Conservation (phyloP, 2,329 filamentous ascomycete genomes). For the Ceratocystis lukuohia region DNA sequence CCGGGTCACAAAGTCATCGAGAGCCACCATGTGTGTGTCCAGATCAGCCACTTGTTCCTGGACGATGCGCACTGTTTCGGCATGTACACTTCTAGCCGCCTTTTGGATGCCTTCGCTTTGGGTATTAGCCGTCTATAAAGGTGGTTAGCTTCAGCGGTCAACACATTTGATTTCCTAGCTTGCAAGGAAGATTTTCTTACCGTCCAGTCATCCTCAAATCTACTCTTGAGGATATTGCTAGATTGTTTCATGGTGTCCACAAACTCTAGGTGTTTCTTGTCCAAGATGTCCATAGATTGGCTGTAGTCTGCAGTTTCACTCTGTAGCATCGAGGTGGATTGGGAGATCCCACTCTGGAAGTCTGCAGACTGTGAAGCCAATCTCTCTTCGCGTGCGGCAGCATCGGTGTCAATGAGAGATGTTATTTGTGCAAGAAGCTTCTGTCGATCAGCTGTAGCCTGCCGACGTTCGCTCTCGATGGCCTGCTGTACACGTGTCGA, state of each 20-base stretch:
- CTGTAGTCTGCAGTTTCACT: conserved; percentile 52
- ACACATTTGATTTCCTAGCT: no score
- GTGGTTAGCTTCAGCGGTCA: conserved; percentile 22
- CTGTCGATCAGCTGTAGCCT: conserved; percentile 52
- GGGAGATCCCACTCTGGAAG: conserved; percentile 21
- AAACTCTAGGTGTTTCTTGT: conserved; percentile 52
- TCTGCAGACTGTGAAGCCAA: conserved; percentile 12
- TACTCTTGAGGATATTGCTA: conserved; percentile 63
- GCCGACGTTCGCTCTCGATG: conserved; percentile 63
- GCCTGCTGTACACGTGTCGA: conserved; percentile 54
- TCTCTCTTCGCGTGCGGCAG: conserved; percentile 11
- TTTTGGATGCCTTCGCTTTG: conserved; percentile 73
- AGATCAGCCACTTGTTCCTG: conserved; percentile 80
- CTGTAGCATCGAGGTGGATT: conserved; percentile 52
- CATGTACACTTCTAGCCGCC: conserved; percentile 75
- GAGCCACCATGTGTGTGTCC: conserved; percentile 71
- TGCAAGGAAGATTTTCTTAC: conserved; percentile 33
- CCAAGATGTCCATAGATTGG: conserved; percentile 62
- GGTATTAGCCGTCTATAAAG: conserved; percentile 51
- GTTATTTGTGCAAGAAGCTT: conserved; percentile 48
- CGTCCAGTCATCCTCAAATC: conserved; percentile 76
- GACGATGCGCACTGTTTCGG: conserved; percentile 78
- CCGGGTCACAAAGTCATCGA: conserved; percentile 80
- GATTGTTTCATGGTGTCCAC: conserved; percentile 59
- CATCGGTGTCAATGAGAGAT: conserved; percentile 22